A percentile compares a stretch with the other conserved stretches of the same genome.
These are phyloP conservation scores for Fusarium piperis DNA, from an alignment of 2,329 filamentous ascomycete species.

Conservation along the genomic window DNA sequence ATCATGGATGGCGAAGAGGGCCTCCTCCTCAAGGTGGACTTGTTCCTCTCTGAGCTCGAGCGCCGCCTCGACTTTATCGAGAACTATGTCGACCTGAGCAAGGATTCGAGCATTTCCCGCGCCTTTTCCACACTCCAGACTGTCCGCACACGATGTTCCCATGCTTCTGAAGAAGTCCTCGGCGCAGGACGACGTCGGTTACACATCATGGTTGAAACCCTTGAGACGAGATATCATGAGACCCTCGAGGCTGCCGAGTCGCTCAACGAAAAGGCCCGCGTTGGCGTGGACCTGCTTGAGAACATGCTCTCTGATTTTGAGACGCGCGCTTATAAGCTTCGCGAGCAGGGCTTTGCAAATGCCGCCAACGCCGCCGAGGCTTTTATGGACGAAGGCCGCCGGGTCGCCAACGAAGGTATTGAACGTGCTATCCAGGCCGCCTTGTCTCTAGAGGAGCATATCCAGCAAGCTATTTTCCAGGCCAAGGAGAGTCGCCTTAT, in stretches of 20 bases:
- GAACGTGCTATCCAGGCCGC: constrained; percentile 83
- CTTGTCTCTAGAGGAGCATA: constrained; percentile 82
- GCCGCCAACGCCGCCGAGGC: constrained; percentile 73
- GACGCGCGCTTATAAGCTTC: constrained; percentile 79
- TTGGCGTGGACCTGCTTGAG: constrained; percentile 88
- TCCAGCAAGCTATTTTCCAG: constrained; percentile 78
- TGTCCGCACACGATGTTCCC: constrained; percentile 87
- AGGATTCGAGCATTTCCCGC: constrained; percentile 84
- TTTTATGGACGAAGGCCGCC: constrained; percentile 80
- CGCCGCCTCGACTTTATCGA: constrained; percentile 88
- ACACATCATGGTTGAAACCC: constrained; percentile 89
- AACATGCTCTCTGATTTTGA: constrained; percentile 88
- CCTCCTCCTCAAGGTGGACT: constrained; percentile 73
- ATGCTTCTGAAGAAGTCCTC: constrained; percentile 89
- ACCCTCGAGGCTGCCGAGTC: constrained; percentile 86
- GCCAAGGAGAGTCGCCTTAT: constrained; percentile 86
- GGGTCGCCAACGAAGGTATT: constrained; percentile 82
- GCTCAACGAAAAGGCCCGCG: constrained; percentile 89
- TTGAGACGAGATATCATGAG: constrained; percentile 88
- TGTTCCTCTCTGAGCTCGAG: constrained; percentile 87
- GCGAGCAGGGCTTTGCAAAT: constrained; percentile 76
- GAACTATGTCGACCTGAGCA: constrained; percentile 82
- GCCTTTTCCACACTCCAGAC: constrained; percentile 88
- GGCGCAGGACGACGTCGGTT: constrained; percentile 86
- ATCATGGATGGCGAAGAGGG: constrained; percentile 72